Evolutionary conservation across 2,329 filamentous ascomycete genomes (phyloP).

Genomic region (Aciculosporium take): DNA sequence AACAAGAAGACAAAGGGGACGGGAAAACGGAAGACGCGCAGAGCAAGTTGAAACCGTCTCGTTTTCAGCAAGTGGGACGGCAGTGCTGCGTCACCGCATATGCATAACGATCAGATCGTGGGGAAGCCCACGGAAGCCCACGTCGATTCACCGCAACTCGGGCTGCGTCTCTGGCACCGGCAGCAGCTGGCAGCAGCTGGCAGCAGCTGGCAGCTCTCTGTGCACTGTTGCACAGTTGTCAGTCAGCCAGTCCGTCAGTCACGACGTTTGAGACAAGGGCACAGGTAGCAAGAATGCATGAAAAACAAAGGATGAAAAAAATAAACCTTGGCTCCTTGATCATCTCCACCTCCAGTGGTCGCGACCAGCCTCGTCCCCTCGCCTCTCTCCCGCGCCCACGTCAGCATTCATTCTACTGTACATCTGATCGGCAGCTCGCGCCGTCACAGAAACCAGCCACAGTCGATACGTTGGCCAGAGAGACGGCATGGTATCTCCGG

Average conservation of each 20-base stretch:
- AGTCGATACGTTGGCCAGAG: not conserved
- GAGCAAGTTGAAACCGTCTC: not conserved
- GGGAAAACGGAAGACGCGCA: too few species aligned
- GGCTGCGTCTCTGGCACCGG: not conserved
- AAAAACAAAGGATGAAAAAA: too few species aligned
- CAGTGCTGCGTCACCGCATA: too few species aligned
- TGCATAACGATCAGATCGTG: not conserved
- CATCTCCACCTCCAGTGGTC: not conserved
- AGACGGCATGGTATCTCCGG: constrained; percentile 6
- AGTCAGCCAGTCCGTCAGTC: too few species aligned
- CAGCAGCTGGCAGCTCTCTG: not conserved
- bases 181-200: not conserved
- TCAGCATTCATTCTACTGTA: not conserved
- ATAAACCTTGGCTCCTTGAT: not conserved
- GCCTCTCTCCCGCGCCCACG: not conserved
- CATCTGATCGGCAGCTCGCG: not conserved
- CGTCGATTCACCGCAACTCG: not conserved
- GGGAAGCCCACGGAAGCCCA: not conserved
- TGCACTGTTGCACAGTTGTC: constrained; percentile 3
- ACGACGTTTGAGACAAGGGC: not conserved
- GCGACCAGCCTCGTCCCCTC: not conserved
- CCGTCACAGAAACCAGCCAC: not conserved
- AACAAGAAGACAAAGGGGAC: too few species aligned
- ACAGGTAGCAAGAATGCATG: not conserved
- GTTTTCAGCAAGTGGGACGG: not conserved